These are phyloP conservation scores for Ziziphus jujuba DNA, from an alignment of 306 rosid genomes.

Conservation along the genomic window DNA sequence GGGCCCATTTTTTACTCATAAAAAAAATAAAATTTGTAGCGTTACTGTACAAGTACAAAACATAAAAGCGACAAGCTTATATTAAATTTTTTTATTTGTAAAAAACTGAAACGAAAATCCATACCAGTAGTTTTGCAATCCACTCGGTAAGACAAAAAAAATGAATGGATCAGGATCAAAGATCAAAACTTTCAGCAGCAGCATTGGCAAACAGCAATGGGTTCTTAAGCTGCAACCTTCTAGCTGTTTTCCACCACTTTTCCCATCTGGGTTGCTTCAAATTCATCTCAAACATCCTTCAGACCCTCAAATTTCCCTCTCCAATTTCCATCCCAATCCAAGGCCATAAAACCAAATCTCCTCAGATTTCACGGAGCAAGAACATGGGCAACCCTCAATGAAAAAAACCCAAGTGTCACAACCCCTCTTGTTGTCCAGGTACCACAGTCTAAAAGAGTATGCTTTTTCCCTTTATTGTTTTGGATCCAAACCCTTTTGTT, in stretches of 20 bases:
- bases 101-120: too few relatives aligned
- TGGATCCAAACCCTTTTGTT: not conserved
- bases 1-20: too few relatives aligned
- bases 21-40: too few relatives aligned
- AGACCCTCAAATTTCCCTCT: constrained; percentile 28
- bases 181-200: not conserved
- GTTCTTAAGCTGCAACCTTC: constrained; percentile 17
- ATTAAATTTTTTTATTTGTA: too few relatives aligned
- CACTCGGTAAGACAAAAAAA: too few relatives aligned
- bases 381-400: constrained; percentile 61
- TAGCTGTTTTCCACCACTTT: constrained; percentile 17
- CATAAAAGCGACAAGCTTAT: too few relatives aligned
- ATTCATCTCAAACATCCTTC: constrained; percentile 30
- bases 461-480: constrained; percentile 7
- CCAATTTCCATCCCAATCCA: constrained; percentile 20
- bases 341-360: constrained; percentile 12
- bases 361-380: constrained; percentile 35
- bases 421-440: constrained; percentile 42
- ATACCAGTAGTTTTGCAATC: too few relatives aligned
- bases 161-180: too few relatives aligned
- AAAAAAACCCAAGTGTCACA: constrained; percentile 42
- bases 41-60: too few relatives aligned
- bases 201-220: constrained; percentile 31
- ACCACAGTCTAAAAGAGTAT: constrained; percentile 42
- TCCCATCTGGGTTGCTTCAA: constrained; percentile 24